Percentiles rank a stretch among this genome's conserved stretches.
These are phyloP conservation scores for Dillenia suffruticosa DNA, from an alignment of 164 flowering plant species.

Conservation along the genomic window DNA sequence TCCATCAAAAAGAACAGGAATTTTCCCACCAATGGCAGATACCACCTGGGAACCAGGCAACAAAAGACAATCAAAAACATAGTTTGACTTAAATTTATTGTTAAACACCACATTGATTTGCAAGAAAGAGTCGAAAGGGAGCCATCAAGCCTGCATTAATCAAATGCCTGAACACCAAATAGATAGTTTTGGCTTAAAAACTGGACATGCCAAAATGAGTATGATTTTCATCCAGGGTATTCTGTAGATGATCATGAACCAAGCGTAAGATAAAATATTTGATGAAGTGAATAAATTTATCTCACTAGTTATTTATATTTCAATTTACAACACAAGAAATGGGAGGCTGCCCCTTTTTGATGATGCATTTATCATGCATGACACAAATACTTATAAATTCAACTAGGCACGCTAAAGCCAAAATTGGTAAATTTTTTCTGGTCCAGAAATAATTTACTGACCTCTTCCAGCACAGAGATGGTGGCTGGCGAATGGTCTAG, in stretches of 20 bases:
- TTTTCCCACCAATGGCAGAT: constrained; percentile 56
- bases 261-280: no score
- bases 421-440: no score
- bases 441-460: constrained; percentile 7
- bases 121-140: neutral
- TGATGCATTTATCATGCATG: no score
- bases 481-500: constrained; percentile 71
- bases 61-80: neutral
- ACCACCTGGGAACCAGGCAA: constrained; percentile 37
- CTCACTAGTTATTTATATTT: no score
- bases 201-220: neutral
- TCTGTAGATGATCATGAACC: no score
- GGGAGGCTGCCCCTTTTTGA: no score
- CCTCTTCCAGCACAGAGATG: constrained; percentile 80
- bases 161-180: neutral
- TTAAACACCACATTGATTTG: neutral
- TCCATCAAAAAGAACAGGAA: constrained; percentile 80
- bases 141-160: neutral
- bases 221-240: no score
- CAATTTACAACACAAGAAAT: no score
- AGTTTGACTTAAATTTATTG: neutral
- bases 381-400: no score
- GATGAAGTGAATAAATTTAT: no score
- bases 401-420: no score
- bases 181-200: neutral